Evolutionary conservation across 352 stramenopile genomes (phyloP).

Genomic region (Lagenidium giganteum): DNA sequence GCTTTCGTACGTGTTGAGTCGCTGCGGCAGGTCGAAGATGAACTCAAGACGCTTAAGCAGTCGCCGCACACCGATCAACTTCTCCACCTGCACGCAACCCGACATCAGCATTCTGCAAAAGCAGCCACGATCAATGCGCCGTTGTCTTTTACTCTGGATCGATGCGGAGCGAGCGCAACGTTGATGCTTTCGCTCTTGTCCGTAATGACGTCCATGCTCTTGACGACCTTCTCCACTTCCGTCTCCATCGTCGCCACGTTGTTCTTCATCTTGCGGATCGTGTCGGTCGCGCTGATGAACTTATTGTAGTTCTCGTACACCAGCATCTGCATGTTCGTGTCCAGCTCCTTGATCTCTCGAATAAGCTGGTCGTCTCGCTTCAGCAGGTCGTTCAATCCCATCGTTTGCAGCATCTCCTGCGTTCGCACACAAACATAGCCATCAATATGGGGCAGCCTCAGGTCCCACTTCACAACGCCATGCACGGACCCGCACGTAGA

Average conservation of each 20-base stretch:
- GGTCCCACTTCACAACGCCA: no score
- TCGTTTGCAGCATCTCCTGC: constrained; percentile 44
- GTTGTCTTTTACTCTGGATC: no score
- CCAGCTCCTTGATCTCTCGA: constrained; percentile 89
- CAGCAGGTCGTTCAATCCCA: constrained; percentile 60
- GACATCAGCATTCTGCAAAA: no score
- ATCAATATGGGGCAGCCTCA: no score
- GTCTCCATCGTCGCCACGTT: constrained; percentile 87
- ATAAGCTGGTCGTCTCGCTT: constrained; percentile 60
- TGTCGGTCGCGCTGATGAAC: constrained; percentile 98
- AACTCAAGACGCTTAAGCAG: constrained; percentile 95
- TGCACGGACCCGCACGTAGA: constrained; percentile 77
- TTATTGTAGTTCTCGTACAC: constrained; percentile 99
- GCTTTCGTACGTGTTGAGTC: constrained; percentile 67
- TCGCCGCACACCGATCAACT: constrained; percentile 94
- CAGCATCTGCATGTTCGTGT: constrained; percentile 98
- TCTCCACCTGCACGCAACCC: no score
- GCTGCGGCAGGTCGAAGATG: constrained; percentile 92
- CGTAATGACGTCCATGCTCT: constrained; percentile 83
- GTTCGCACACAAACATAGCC: no score
- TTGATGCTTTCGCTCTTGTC: constrained; percentile 80
- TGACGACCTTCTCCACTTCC: constrained; percentile 75
- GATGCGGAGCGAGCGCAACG: constrained; percentile 60
- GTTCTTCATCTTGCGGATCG: constrained; percentile 93
- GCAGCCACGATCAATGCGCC: no score